Base-by-base conservation (phyloP, 2,329 filamentous ascomycete genomes). In the Fonsecaea nubica region DNA sequence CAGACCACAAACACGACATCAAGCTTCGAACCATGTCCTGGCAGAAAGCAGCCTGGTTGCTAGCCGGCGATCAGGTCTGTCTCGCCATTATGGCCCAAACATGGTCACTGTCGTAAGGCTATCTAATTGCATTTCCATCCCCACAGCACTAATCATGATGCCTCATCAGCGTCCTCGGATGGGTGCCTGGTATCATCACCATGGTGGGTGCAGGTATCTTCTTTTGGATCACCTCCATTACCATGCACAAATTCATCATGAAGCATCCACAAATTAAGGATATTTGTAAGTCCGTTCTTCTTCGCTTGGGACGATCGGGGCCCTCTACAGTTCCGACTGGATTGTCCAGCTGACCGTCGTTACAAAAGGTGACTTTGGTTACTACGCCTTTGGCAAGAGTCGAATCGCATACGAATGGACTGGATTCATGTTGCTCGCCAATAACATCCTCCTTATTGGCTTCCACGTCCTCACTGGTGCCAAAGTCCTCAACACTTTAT, bases 201-300 rank as follows among this genome's bases (percentile, higher is more conserved):
- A 83, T 83, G 81, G 66, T 83, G 12, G 69, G 79, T 5, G 78
- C 80, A 10, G 80, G 80, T 33, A 69, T 78, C 4, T 72, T 84
- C 2, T 84, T 84, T 75, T 84, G 79, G 79, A 80, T 83, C 63
- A 84, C 82, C 10, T 82, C 80, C 10, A 79, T 83, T 35, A 84
- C 82, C 21, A 83, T 84, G 81, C 80, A 82, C 75, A 80, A 80
- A 62, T 84, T 77, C 72, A 84, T 84, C 74, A 84, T 84, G 82
- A 83, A 82, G 67, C 68, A 84, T 63, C 82, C 82, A 10, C 78
- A 83, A 40, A 84, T 84, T 72, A 79, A 71, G 60, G 79, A 84
- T 70, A 83, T 84, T 67, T 84, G 82, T 77, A 81, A 83, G 33
- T 25, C 25, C 6, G 18, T 21, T 48, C 45, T 50, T 30, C 45